Percentiles rank a stretch among this genome's conserved stretches.
phyloP scores from a whole-genome alignment of 176 grass and related monocot species.

The Avena atlantica region DNA sequence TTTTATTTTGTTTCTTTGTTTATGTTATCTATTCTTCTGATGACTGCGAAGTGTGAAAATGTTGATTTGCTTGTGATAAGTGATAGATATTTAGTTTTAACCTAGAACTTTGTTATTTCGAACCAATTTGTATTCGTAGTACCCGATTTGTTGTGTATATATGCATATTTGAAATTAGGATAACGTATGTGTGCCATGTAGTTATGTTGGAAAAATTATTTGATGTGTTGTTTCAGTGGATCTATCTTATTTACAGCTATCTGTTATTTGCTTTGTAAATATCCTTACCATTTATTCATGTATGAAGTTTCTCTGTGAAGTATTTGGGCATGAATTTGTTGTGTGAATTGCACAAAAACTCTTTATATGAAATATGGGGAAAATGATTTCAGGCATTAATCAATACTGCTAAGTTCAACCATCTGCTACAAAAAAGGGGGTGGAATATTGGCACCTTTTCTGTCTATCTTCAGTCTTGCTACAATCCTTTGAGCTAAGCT shows the following conservation, averaged over 20 bases:
- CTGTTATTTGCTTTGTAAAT: neutral
- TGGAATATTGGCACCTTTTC: neutral
- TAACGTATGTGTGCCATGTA: neutral
- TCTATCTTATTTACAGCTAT: neutral
- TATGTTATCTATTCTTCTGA: neutral
- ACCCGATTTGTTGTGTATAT: neutral
- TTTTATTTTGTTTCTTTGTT: neutral
- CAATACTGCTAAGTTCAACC: neutral
- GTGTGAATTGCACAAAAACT: neutral
- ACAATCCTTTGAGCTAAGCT: neutral
- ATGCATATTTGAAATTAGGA: neutral
- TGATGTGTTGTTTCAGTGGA: neutral
- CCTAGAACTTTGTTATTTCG: neutral
- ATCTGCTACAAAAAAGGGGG: neutral
- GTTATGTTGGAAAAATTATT: neutral
- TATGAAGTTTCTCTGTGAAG: neutral
- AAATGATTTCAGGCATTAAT: neutral
- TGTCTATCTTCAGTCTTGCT: neutral
- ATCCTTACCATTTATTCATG: neutral
- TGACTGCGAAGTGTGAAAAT: neutral
- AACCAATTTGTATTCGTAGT: neutral
- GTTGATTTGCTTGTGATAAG: neutral
- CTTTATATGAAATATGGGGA: neutral
- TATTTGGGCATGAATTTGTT: conserved; percentile 11
- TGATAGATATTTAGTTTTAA: neutral